These are phyloP conservation scores for Populus nigra DNA, from an alignment of 345 rosid species.

Conservation along the genomic window DNA sequence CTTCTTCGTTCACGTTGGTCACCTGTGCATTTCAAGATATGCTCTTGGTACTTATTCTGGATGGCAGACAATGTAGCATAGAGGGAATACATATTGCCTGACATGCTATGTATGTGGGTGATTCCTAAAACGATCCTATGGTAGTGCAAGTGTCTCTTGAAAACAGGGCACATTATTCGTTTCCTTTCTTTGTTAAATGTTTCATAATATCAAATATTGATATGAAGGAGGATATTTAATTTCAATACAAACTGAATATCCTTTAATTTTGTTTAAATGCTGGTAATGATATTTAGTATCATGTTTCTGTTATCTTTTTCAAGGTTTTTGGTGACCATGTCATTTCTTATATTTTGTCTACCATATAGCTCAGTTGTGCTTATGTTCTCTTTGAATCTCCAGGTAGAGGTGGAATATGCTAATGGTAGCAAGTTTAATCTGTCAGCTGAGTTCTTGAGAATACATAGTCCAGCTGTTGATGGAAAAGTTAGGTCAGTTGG, in stretches of 20 bases:
- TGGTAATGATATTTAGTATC: neutral
- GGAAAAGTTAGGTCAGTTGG: slow-evolving; percentile 77
- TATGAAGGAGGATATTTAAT: neutral
- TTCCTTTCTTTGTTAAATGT: no score
- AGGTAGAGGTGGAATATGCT: slow-evolving; percentile 79
- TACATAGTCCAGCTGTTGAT: slow-evolving; percentile 85
- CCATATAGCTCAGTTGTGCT: neutral
- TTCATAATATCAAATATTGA: neutral
- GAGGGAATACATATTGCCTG: no score
- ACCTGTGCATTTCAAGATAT: no score
- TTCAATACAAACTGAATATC: neutral
- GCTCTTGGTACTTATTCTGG: no score
- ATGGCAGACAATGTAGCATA: no score
- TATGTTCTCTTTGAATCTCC: neutral
- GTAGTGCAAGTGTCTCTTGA: neutral
- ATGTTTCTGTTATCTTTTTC: neutral
- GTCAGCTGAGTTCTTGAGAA: slow-evolving; percentile 72
- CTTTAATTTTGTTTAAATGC: neutral
- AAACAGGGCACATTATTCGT: neutral
- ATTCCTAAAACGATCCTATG: neutral
- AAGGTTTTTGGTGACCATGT: neutral
- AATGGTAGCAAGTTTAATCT: slow-evolving; percentile 59
- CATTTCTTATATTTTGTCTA: neutral
- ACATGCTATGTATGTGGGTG: neutral
- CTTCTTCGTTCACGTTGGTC: no score